Percentiles rank a stretch among this genome's conserved stretches.
These are phyloP conservation scores for Pholiota conissans DNA, from an alignment of 768 basidiomycete genomes.

Conservation along the genomic window DNA sequence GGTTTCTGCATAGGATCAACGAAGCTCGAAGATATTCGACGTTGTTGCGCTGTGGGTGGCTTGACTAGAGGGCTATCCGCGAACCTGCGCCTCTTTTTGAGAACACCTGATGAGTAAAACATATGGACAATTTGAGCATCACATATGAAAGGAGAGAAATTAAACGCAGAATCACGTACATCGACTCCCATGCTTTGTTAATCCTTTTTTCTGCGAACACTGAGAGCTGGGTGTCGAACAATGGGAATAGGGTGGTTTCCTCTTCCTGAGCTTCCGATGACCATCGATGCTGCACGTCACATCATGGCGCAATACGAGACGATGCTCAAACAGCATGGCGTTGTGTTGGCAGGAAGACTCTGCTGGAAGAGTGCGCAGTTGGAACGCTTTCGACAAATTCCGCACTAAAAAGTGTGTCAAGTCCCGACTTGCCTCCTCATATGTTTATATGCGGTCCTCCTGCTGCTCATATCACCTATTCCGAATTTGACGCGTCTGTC, in stretches of 20 bases:
- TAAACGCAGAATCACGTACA: constrained; percentile 4
- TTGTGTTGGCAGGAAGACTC: background rate
- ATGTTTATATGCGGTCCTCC: background rate
- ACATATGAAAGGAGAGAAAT: background rate
- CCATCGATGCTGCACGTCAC: background rate
- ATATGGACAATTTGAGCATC: background rate
- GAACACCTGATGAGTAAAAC: background rate
- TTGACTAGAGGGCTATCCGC: background rate
- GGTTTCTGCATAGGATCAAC: background rate
- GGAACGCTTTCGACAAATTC: background rate
- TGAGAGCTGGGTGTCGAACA: background rate
- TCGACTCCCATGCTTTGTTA: background rate
- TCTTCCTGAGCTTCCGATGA: background rate
- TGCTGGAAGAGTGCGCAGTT: background rate
- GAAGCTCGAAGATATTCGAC: constrained; percentile 1
- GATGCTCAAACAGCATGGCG: background rate
- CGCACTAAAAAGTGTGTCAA: background rate
- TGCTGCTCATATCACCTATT: constrained; percentile 1
- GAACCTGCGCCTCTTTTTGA: constrained; percentile 9
- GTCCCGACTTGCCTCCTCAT: background rate
- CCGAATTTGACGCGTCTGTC: constrained; percentile 2
- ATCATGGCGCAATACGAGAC: background rate
- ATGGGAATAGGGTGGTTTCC: constrained; percentile 2
- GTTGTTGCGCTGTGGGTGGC: background rate
- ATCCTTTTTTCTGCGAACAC: background rate